Conservation (phyloP, 1,284 basidiomycete species). For the Vanrija humicola region DNA sequence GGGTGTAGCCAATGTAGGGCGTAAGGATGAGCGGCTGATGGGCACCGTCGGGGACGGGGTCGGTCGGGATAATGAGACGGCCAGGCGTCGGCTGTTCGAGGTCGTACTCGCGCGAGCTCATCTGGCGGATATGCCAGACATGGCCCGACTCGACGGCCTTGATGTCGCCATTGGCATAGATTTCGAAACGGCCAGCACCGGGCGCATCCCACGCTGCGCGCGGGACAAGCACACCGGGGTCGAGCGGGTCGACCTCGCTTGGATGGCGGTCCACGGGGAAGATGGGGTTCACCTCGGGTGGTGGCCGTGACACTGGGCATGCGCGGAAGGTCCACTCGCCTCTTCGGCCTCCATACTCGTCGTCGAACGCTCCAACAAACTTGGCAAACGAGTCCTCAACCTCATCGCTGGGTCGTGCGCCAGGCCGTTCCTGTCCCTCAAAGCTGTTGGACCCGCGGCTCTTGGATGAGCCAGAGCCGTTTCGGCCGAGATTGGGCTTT, state of each 20-base stretch:
- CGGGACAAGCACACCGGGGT: conserved; percentile 9
- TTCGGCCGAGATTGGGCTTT: conserved; percentile 35
- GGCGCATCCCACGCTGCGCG: conserved; percentile 43
- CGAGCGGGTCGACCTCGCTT: conserved; percentile 19
- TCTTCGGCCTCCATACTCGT: conserved; percentile 50
- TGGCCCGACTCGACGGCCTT: conserved; percentile 31
- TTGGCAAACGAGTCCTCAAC: conserved; percentile 51
- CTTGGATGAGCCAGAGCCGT: conserved; percentile 7
- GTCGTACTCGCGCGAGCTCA: conserved; percentile 39
- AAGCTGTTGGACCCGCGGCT: neutral
- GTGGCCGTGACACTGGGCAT: conserved; percentile 5
- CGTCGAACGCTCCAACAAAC: conserved; percentile 51
- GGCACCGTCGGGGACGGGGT: conserved; percentile 1
- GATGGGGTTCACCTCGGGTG: neutral
- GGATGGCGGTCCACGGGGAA: neutral
- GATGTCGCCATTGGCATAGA: conserved; percentile 41
- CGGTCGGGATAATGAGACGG: neutral
- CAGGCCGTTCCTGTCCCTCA: conserved; percentile 1
- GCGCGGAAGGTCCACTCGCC: conserved; percentile 50
- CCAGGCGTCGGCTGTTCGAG: conserved; percentile 27
- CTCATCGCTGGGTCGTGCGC: conserved; percentile 24
- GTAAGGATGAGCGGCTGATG: conserved; percentile 4
- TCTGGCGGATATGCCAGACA: conserved; percentile 34
- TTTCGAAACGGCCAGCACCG: conserved; percentile 42
- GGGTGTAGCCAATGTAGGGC: conserved; percentile 10